Evolutionary conservation across 345 rosid genomes (phyloP).

Genomic region (Isatis tinctoria): DNA sequence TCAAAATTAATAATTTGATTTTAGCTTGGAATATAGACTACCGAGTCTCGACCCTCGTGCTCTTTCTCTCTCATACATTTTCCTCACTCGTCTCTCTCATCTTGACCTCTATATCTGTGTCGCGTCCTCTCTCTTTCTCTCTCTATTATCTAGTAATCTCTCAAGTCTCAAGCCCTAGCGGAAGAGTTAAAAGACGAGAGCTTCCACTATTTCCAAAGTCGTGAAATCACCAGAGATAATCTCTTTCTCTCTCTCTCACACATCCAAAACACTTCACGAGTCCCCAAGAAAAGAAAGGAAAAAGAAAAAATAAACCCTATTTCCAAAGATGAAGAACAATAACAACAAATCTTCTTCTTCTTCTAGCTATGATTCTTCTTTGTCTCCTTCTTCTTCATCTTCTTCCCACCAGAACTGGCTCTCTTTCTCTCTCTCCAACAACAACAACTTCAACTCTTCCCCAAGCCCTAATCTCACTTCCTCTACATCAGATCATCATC

Average conservation of each 20-base stretch:
- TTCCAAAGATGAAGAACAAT: constrained; percentile 37
- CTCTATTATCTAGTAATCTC: constrained; percentile 23
- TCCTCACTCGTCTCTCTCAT: constrained; percentile 35
- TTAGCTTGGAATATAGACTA: constrained; percentile 13
- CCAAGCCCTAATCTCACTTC: constrained; percentile 27
- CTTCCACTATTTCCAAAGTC: constrained; percentile 50
- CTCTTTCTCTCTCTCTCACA: neutral
- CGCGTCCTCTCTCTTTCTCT: constrained; percentile 26
- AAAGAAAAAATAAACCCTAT: neutral
- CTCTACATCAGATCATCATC: constrained; percentile 23
- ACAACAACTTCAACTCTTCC: constrained; percentile 16
- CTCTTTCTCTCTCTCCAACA: constrained; percentile 55
- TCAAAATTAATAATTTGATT: neutral
- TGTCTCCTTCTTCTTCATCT: constrained; percentile 39
- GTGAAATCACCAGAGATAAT: constrained; percentile 19
- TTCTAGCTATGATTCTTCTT: constrained; percentile 34
- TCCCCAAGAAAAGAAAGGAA: constrained; percentile 17
- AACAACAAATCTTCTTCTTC: constrained; percentile 39
- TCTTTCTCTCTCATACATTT: constrained; percentile 23
- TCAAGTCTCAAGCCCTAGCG: constrained; percentile 24
- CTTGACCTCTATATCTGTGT: constrained; percentile 63
- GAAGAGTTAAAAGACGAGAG: constrained; percentile 20
- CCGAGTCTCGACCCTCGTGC: constrained; percentile 46
- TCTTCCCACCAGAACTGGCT: constrained; percentile 45
- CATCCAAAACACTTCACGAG: constrained; percentile 30